Evolutionary conservation across 2,329 filamentous ascomycete species (phyloP).

Genomic region (Arthrobotrys entomopaga): DNA sequence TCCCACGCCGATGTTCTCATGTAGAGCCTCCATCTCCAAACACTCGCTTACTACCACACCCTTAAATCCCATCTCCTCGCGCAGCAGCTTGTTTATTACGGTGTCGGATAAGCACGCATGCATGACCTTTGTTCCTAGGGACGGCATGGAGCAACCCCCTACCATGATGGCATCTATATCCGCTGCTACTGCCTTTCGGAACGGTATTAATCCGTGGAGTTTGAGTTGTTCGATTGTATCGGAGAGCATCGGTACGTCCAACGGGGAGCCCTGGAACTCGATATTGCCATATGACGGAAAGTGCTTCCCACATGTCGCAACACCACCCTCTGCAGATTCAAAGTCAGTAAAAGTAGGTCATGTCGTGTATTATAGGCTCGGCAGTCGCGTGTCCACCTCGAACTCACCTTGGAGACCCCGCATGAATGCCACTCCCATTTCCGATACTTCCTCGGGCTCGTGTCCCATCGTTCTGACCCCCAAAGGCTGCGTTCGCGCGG

Average conservation of each 20-base stretch:
- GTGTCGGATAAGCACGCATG: constrained; percentile 93
- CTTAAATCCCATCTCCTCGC: constrained; percentile 59
- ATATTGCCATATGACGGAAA: constrained; percentile 96
- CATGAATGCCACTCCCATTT: constrained; percentile 89
- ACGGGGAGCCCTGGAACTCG: constrained; percentile 87
- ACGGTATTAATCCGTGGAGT: constrained; percentile 89
- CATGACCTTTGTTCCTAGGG: constrained; percentile 90
- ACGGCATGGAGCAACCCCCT: constrained; percentile 91
- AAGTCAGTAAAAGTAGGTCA: constrained; percentile 20
- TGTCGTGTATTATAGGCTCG: neutral
- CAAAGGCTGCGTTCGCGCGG: constrained; percentile 75
- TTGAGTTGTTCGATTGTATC: constrained; percentile 93
- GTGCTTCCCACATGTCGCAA: constrained; percentile 92
- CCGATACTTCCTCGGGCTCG: constrained; percentile 92
- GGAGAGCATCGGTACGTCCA: constrained; percentile 94
- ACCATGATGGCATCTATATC: constrained; percentile 96
- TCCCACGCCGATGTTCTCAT: constrained; percentile 95
- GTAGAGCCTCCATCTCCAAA: constrained; percentile 94
- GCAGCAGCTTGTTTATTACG: constrained; percentile 78
- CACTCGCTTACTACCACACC: constrained; percentile 74
- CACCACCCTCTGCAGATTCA: constrained; percentile 73
- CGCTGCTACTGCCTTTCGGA: constrained; percentile 85
- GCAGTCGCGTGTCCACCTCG: neutral
- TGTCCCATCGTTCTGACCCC: constrained; percentile 91
- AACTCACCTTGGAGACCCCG: constrained; percentile 68